Percentiles rank a stretch among this genome's conserved stretches.
Evolutionary conservation across 257 asterid species (phyloP).

Genomic region (Henckelia pumila): DNA sequence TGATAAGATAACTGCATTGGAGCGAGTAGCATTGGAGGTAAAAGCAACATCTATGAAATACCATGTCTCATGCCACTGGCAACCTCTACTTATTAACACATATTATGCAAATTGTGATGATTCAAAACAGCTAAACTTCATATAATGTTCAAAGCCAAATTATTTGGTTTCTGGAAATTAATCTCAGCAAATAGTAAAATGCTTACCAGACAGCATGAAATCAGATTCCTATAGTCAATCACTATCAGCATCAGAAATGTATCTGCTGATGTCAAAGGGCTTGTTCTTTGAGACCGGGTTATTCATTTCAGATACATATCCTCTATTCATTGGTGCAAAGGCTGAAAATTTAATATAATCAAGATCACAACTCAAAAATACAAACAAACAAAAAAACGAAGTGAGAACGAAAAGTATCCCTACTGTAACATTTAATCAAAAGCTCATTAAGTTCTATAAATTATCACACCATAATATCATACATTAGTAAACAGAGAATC

Average conservation of each 20-base stretch:
- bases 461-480: neutral
- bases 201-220: constrained; percentile 6
- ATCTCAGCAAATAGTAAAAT: neutral
- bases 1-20: neutral
- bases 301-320: constrained; percentile 34
- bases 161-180: neutral
- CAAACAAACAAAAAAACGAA: neutral
- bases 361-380: constrained; percentile 14
- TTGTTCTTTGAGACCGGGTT: constrained; percentile 43
- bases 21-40: neutral
- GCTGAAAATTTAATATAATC: constrained; percentile 47
- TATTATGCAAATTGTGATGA: neutral
- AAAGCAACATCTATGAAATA: neutral
- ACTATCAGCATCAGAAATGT: constrained; percentile 63
- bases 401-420: no score
- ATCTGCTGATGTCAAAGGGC: constrained; percentile 72
- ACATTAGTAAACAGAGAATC: neutral
- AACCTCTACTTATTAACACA: neutral
- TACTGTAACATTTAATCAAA: neutral
- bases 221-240: constrained; percentile 38
- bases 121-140: constrained; percentile 1
- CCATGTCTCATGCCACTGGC: neutral
- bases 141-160: constrained; percentile 3
- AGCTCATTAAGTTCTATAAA: neutral
- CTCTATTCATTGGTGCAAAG: constrained; percentile 81